Conservation (phyloP, 129 eudicot species). For the Deinandra increscens region DNA sequence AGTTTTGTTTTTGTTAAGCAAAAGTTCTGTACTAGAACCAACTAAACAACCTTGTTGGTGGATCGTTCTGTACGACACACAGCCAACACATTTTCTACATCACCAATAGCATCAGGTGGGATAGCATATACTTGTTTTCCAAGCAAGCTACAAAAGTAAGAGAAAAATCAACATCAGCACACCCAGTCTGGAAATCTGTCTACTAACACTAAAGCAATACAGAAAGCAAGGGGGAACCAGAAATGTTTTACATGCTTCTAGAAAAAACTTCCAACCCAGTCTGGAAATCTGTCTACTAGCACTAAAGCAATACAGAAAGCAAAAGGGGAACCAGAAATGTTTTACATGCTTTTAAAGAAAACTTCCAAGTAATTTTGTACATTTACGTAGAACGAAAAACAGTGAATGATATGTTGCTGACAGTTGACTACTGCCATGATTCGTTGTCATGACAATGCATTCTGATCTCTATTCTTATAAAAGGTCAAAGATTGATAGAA, state of each 20-base stretch:
- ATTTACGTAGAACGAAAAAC: not conserved
- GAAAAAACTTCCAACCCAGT: not conserved
- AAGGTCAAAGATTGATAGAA: not conserved
- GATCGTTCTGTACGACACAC: slow-evolving; percentile 61
- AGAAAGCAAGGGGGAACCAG: not conserved
- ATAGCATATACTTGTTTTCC: slow-evolving; percentile 79
- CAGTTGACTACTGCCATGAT: slow-evolving; percentile 1
- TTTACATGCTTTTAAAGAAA: not conserved
- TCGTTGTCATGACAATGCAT: slow-evolving; percentile 2
- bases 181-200: not conserved
- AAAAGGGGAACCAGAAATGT: not conserved
- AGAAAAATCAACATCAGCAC: slow-evolving; percentile 18
- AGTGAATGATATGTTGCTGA: not conserved
- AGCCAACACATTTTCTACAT: slow-evolving; percentile 76
- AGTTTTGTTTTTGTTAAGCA: slow-evolving; percentile 6
- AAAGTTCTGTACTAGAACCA: not conserved
- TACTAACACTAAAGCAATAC: slow-evolving; percentile 9
- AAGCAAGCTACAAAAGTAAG: slow-evolving; percentile 61
- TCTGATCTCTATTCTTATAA: slow-evolving; percentile 6
- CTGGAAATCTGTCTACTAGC: not conserved
- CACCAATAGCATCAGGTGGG: slow-evolving; percentile 65
- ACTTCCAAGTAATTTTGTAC: not conserved
- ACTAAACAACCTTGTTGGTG: slow-evolving; percentile 51
- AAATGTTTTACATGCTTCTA: not conserved
- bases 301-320: slow-evolving; percentile 7